Conservation (phyloP, 768 basidiomycete species). For the Porpolomopsis calyptriformis region DNA sequence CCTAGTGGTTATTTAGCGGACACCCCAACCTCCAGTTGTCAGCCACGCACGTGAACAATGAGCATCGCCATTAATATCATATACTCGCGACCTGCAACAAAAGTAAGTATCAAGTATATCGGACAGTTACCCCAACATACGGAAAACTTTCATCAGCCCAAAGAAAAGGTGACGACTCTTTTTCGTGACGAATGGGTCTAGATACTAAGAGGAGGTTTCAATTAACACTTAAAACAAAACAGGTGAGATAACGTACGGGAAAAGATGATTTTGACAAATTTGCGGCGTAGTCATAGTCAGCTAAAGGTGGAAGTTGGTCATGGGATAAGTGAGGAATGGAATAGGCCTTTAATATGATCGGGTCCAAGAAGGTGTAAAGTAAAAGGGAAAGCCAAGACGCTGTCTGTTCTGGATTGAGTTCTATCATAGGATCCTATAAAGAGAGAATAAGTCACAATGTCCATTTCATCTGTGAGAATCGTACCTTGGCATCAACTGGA, state of each 20-base stretch:
- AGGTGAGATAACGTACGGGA: constrained; percentile 11
- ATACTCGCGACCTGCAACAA: constrained; percentile 9
- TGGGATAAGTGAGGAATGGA: constrained; percentile 33
- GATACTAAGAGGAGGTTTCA: constrained; percentile 7
- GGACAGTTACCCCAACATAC: not conserved
- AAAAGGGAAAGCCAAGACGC: constrained; percentile 35
- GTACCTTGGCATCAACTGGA: constrained; percentile 42
- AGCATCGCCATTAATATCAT: constrained; percentile 8
- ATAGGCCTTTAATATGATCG: constrained; percentile 33
- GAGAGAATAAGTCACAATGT: constrained; percentile 8
- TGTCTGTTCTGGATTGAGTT: constrained; percentile 38
- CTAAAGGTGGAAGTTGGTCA: constrained; percentile 51
- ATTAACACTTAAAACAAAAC: not conserved
- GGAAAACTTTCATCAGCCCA: constrained; percentile 18
- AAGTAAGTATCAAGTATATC: not conserved
- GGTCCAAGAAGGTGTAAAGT: constrained; percentile 46
- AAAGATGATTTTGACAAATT: constrained; percentile 19
- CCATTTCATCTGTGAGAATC: not conserved
- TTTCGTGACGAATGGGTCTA: constrained; percentile 14
- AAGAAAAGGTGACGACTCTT: constrained; percentile 24
- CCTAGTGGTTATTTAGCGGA: not conserved
- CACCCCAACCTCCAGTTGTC: not conserved
- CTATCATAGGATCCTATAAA: constrained; percentile 25
- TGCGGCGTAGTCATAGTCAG: constrained; percentile 40
- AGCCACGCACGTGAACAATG: not conserved